Base-by-base conservation (phyloP, 2,329 filamentous ascomycete genomes). In the Sporothrix euskadiensis region DNA sequence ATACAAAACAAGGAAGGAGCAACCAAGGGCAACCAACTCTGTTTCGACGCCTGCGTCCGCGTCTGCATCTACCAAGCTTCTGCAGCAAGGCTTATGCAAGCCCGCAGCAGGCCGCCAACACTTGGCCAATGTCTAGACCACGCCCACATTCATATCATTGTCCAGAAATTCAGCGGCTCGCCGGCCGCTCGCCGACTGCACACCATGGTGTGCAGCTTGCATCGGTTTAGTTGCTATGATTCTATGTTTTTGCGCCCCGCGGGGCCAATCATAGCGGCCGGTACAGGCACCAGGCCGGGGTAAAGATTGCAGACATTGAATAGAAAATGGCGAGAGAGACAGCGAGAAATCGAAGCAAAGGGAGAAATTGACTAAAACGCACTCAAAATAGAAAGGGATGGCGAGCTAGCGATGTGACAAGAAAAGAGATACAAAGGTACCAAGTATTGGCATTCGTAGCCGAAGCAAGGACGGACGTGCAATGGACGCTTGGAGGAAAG, bases 271-370 rank as follows among this genome's bases (percentile, higher is more conserved):
- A 57, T 26, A 70, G 22, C 14, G n/a, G 35, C 35, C 35, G 47
- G 49, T 6, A n/a, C 49, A 56, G 19, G 56, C 66, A 54, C 1
- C 66, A 69, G 49, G 32, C 49, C 10, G 30, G 65, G 56, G n/a
- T n/a, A 30, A n/a, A 63, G 65, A 10, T 57, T 68, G 52, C 16
- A 39, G 44, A 49, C 44, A 32, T 44, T n/a, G 68, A 39, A 30
- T 30, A 61, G 26, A 69, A 57, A 69, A 61, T 44, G 52, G 59
- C 69, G 47, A 57, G 49, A 73, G 59, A 68, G 44, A 44, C 5
- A 71, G 69, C 69, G 69, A 71, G 7, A 22, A 32, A 39, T 26
- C 16, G n/a, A 44, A 22, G 30, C 12, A 30, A 26, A 26, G 22
- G 52, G 8, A 26, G 52, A 14, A 49, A 56, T 39, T 61, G 57